Evolutionary conservation across 2,329 filamentous ascomycete species (phyloP).

Genomic region (Ceratocystiopsis minuta): DNA sequence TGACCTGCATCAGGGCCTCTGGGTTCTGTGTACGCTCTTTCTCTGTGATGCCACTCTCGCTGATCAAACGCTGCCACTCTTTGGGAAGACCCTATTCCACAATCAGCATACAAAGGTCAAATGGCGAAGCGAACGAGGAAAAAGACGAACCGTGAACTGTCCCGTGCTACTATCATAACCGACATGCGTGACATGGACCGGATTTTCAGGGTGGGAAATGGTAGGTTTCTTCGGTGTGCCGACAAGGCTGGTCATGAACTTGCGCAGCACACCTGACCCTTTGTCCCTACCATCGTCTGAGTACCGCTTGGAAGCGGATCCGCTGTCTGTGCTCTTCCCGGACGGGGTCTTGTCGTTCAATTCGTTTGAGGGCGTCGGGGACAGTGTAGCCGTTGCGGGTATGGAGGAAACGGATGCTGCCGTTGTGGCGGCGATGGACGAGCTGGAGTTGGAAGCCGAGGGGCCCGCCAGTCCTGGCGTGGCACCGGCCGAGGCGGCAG

Average conservation of each 20-base stretch:
- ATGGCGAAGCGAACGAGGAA: not conserved
- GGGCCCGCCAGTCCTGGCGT: not conserved
- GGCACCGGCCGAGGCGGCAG: slow-evolving; percentile 34
- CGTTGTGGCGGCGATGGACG: slow-evolving; percentile 1
- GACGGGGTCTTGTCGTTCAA: slow-evolving; percentile 27
- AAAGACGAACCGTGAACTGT: slow-evolving; percentile 67
- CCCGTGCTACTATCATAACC: slow-evolving; percentile 93
- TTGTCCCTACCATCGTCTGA: slow-evolving; percentile 62
- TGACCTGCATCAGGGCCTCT: slow-evolving; percentile 86
- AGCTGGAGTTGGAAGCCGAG: slow-evolving; percentile 7
- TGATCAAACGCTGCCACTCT: slow-evolving; percentile 92
- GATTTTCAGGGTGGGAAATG: slow-evolving; percentile 96
- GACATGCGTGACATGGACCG: slow-evolving; percentile 93
- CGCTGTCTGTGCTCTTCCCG: slow-evolving; percentile 8
- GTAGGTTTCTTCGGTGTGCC: slow-evolving; percentile 77
- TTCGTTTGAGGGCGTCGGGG: slow-evolving; percentile 12
- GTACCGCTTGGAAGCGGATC: slow-evolving; percentile 39
- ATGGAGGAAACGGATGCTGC: slow-evolving; percentile 3
- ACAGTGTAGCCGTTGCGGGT: slow-evolving; percentile 5
- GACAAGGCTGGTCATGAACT: slow-evolving; percentile 70
- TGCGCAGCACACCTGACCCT: slow-evolving; percentile 42
- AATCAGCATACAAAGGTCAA: not conserved
- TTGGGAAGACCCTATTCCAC: slow-evolving; percentile 63
- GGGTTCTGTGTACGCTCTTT: slow-evolving; percentile 92
- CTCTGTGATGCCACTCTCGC: slow-evolving; percentile 89